phyloP scores from a whole-genome alignment of 1,139 yeast species.

The Protomyces lactucae-debilis region DNA sequence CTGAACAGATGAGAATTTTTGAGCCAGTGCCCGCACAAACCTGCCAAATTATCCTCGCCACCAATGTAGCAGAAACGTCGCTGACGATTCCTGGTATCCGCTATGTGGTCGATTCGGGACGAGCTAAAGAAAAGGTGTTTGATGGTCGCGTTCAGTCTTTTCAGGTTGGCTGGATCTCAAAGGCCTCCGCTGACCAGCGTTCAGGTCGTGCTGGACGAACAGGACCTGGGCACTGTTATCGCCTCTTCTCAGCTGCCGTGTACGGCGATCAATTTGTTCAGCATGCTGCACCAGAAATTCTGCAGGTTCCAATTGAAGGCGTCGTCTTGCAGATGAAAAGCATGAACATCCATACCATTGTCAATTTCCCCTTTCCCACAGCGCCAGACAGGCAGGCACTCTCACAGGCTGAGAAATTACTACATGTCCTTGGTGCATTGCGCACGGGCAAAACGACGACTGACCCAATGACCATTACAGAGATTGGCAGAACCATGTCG shows the following conservation, averaged over 20 bases:
- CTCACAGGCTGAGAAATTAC: slow-evolving; percentile 59
- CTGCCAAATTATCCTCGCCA: slow-evolving; percentile 87
- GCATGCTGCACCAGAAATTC: slow-evolving; percentile 82
- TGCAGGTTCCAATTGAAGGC: slow-evolving; percentile 94
- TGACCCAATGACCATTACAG: slow-evolving; percentile 53
- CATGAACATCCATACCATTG: slow-evolving; percentile 88
- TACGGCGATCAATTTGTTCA: slow-evolving; percentile 79
- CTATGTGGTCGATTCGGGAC: slow-evolving; percentile 92
- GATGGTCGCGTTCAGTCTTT: slow-evolving; percentile 86
- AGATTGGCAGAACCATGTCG: slow-evolving; percentile 79
- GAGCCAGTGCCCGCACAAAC: slow-evolving; percentile 78
- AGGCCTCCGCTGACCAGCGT: slow-evolving; percentile 94
- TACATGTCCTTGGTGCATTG: slow-evolving; percentile 75
- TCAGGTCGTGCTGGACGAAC: slow-evolving; percentile 99
- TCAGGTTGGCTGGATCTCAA: slow-evolving; percentile 86
- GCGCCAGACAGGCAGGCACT: slow-evolving; percentile 70
- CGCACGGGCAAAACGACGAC: slow-evolving; percentile 37
- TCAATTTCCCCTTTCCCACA: slow-evolving; percentile 95
- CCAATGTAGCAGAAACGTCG: slow-evolving; percentile 97
- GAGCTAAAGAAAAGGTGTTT: slow-evolving; percentile 80
- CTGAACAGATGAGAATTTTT: slow-evolving; percentile 91
- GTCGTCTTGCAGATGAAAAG: slow-evolving; percentile 90
- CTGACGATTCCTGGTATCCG: slow-evolving; percentile 93
- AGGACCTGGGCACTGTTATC: slow-evolving; percentile 96
- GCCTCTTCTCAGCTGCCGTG: slow-evolving; percentile 91